phyloP scores from a whole-genome alignment of 1,284 basidiomycete genomes.

The Ceratobasidium sp. region DNA sequence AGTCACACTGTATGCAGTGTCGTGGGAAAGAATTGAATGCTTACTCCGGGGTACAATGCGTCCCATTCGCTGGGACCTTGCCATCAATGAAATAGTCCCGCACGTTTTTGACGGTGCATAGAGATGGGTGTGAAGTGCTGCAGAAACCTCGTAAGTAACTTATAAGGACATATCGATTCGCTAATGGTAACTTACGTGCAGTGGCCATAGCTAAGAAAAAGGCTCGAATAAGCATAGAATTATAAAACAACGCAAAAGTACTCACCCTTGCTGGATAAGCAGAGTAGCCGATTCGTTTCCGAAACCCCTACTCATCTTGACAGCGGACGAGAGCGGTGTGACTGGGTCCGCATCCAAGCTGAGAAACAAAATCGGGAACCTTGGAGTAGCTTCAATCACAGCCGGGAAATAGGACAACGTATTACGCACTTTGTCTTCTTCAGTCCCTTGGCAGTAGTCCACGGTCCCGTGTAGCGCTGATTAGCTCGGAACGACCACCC shows the following conservation, averaged over 20 bases:
- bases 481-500: conserved; percentile 41
- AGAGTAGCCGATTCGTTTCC: conserved; percentile 49
- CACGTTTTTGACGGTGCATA: conserved; percentile 50
- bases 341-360: conserved; percentile 51
- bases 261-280: conserved; percentile 50
- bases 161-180: neutral
- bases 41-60: conserved; percentile 47
- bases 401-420: neutral
- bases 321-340: conserved; percentile 50
- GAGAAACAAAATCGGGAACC: conserved; percentile 51
- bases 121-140: conserved; percentile 49
- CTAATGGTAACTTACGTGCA: conserved; percentile 45
- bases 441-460: conserved; percentile 47
- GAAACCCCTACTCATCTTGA: conserved; percentile 49
- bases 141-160: too few relatives aligned
- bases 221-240: neutral
- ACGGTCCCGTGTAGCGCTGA: conserved; percentile 49
- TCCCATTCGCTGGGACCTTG: conserved; percentile 48
- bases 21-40: neutral
- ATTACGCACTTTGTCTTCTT: conserved; percentile 45
- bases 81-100: conserved; percentile 51
- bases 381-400: neutral
- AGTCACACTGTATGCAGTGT: neutral
- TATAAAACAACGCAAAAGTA: neutral
- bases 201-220: conserved; percentile 49